phyloP scores from a whole-genome alignment of 148 eudicot genomes.

The Fallopia convolvulus region DNA sequence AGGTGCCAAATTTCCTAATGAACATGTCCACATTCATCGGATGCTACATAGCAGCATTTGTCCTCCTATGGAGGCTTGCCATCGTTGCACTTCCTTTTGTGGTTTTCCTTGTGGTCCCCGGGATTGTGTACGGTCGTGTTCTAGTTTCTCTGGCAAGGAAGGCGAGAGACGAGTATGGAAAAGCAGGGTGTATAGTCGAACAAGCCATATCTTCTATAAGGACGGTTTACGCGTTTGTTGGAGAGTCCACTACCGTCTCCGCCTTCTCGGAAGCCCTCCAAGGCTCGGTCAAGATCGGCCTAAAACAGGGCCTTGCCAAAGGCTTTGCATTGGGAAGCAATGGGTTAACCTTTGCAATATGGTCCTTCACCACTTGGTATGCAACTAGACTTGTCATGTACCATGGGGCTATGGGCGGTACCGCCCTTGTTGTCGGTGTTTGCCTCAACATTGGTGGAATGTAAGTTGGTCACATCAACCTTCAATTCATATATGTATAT shows the following conservation, averaged over 20 bases:
- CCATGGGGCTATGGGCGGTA: slow-evolving; percentile 69
- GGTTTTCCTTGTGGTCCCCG: slow-evolving; percentile 54
- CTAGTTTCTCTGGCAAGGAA: slow-evolving; percentile 56
- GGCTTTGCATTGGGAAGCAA: slow-evolving; percentile 83
- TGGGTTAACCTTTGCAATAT: slow-evolving; percentile 59
- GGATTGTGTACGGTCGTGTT: slow-evolving; percentile 65
- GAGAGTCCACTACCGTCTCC: slow-evolving; percentile 54
- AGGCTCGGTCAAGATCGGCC: slow-evolving; percentile 55
- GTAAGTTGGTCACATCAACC: slow-evolving; percentile 28
- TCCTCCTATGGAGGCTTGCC: slow-evolving; percentile 64
- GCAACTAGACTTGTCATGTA: slow-evolving; percentile 81
- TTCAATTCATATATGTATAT: no score
- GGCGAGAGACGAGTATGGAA: slow-evolving; percentile 42
- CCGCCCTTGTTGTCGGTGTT: slow-evolving; percentile 62
- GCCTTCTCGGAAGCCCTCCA: slow-evolving; percentile 56
- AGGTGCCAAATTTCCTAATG: slow-evolving; percentile 83
- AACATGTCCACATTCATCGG: slow-evolving; percentile 55
- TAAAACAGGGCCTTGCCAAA: slow-evolving; percentile 72
- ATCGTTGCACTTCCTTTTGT: slow-evolving; percentile 59
- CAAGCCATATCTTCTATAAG: slow-evolving; percentile 71
- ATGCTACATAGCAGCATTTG: slow-evolving; percentile 48
- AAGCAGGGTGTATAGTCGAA: slow-evolving; percentile 54
- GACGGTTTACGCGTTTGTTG: slow-evolving; percentile 75
- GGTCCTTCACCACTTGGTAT: slow-evolving; percentile 73
- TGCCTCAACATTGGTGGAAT: slow-evolving; percentile 67